These are phyloP conservation scores for Scutellaria galericulata DNA, from an alignment of 257 asterid species.

Conservation along the genomic window DNA sequence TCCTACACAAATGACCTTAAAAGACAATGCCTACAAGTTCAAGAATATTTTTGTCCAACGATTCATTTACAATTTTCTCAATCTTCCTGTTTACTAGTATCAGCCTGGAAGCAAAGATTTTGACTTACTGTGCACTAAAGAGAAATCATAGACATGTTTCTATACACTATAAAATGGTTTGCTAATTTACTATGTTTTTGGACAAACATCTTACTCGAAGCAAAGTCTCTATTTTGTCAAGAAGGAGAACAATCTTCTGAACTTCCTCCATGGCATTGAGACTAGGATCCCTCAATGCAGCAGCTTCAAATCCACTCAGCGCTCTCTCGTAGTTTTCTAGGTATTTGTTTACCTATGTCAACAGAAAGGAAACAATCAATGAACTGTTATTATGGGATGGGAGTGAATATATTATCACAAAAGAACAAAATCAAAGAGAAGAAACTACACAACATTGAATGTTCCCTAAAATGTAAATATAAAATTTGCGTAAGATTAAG, in stretches of 20 bases:
- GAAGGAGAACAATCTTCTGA: conserved; percentile 66
- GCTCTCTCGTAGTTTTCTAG: conserved; percentile 97
- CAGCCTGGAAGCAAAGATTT: conserved; percentile 1
- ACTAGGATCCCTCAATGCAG: conserved; percentile 89
- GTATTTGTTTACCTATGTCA: conserved; percentile 76
- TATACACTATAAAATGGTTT: conserved; percentile 7
- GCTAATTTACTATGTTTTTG: conserved; percentile 4
- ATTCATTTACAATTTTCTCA: not conserved
- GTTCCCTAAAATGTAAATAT: not conserved
- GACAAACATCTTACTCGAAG: conserved; percentile 62
- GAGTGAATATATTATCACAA: conserved; percentile 5
- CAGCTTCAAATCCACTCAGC: conserved; percentile 97
- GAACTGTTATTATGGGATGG: conserved; percentile 11
- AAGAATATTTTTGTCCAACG: not conserved
- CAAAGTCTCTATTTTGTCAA: conserved; percentile 70
- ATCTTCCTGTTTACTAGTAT: not conserved
- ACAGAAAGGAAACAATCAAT: conserved; percentile 13
- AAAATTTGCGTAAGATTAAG: conserved; percentile 4
- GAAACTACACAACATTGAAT: conserved; percentile 22
- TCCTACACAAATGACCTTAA: too few relatives aligned
- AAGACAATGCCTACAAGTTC: not conserved
- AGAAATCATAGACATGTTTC: not conserved
- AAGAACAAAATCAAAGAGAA: conserved; percentile 1
- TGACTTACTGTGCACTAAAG: not conserved
- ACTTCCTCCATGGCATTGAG: conserved; percentile 78